Conservation (phyloP, 78 protist species). For the Dictyostelium brefeldianum region DNA sequence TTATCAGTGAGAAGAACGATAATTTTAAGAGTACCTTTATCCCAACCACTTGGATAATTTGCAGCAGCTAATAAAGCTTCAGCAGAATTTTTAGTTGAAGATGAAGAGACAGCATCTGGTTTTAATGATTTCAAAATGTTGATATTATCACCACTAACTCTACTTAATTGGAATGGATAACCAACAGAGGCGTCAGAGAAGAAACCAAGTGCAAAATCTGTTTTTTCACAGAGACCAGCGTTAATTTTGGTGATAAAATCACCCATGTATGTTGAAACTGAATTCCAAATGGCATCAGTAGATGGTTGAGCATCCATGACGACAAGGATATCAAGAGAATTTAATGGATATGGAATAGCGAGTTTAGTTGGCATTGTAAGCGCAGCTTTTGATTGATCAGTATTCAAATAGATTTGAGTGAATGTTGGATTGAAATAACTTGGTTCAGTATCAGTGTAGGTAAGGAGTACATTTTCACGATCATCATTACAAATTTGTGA, state of each 20-base stretch:
- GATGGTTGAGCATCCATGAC: constrained; percentile 20
- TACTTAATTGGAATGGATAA: not conserved
- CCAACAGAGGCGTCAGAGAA: constrained; percentile 48
- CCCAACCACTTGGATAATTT: constrained; percentile 24
- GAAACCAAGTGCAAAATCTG: constrained; percentile 18
- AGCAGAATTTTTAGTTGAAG: not conserved
- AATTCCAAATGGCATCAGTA: not conserved
- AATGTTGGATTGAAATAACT: constrained; percentile 12
- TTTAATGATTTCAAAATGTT: not conserved
- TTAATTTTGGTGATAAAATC: not conserved
- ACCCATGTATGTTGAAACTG: not conserved
- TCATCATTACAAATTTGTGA: not conserved
- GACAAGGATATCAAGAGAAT: constrained; percentile 11
- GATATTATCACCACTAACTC: not conserved
- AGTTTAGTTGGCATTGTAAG: not conserved
- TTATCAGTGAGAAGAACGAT: constrained; percentile 31
- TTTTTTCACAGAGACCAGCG: not conserved
- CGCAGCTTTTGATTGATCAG: not conserved
- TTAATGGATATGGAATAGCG: not conserved
- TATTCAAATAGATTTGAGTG: constrained; percentile 7
- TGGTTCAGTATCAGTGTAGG: not conserved
- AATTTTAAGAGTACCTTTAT: constrained; percentile 4
- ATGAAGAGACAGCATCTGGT: not conserved
- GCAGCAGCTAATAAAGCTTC: constrained; percentile 35
- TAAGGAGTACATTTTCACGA: not conserved